Base-by-base conservation (phyloP, 306 rosid genomes). In the Prunus salicina region DNA sequence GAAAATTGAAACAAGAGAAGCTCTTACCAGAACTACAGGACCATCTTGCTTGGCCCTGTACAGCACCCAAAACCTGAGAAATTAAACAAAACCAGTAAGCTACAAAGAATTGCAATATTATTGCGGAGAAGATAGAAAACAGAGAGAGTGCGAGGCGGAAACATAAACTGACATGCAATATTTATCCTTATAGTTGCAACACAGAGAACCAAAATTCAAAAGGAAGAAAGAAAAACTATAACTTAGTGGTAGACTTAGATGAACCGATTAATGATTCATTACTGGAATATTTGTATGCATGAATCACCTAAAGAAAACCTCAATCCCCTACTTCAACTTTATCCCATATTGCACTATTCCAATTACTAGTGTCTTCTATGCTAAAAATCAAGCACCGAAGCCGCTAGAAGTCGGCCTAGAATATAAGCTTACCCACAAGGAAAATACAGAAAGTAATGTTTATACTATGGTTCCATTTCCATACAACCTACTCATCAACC, bases 11-110 rank as follows among this genome's bases (percentile, higher is more conserved):
- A 76, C 13, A 3, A 52, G 30, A 64, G 22, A 28, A 8, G 72
- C 6, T 38, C 71, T 81, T 85, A 94, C 98, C 96, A 94, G 70
- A 32, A 92, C 97, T 55, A 92, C 98, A 71, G 98, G 98, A 67
- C 79, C 98, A 79, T 94, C 98, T 88, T 94, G 91, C 84, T 94
- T 94, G 77, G 98, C 98, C 75, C 98, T 90, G 84, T 94, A 94
- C 73, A 94, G 52, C 8, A 94, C 65, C 98, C 98, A 94, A 78
- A 94, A 94, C 98, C 98, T 93, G 87, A 52, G 38, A 53, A 60
- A 43, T 32, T 41, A 9, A 30, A 63, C 18, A 30, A 62, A 46
- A 53, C 20, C 13, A 3, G 34, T 74, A 24, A 77, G 77, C 50
- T 76, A 20, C n/a, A n/a, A 20, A 41, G 38, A 69, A 60, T 25